Evolutionary conservation across 116 monocot species (phyloP), one percentile per base, ranked within the genome.

Genomic region (Dioscorea cayenensis): DNA sequence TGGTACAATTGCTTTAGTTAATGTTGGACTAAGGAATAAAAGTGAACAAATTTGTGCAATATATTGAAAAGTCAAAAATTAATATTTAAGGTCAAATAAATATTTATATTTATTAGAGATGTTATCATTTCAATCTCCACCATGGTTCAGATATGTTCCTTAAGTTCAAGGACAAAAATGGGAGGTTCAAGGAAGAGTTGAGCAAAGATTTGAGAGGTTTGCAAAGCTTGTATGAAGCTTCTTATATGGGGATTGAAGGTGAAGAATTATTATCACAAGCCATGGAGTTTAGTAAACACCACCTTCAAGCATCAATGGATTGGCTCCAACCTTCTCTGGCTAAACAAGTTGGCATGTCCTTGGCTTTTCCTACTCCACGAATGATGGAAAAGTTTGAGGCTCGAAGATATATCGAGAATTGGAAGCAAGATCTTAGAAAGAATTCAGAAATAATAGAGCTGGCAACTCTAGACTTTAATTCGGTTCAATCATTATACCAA

Each of bases 231-330:
- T 37, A 73, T 16, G 73, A 73, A 51, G 73, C 73, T 28, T 50
- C 73, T 12, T 35, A 73, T 22, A 3, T 75, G 67, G 66, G 67
- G 22, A 60, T 25, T 25, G 36, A 37, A 58, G 67, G 36, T 37
- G 67, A 75, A 60, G 75, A 75, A 10, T n/a, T 75, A 23, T 37
- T 75, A 25, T 59, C 35, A 37, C 58, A 59, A 60, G 67, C 67
- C 32, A 66, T 52, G 73, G 65, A 28, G 18, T 73, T 65, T 18
- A 73, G 73, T 20, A 65, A 52, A 10, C 10, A 73, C n/a, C 51
- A 65, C 28, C 73, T 73, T 21, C 2, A 35, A 23, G 65, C 6
- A 28, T 51, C 20, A 14, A 65, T 52, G 65, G 3, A 4, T 0
- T 1, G 6, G 14, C 50, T 66, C 8, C 6, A 23, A 0, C 60